Base-by-base conservation (phyloP, 139 green algal species). In the Chlamydomonas asymmetrica region DNA sequence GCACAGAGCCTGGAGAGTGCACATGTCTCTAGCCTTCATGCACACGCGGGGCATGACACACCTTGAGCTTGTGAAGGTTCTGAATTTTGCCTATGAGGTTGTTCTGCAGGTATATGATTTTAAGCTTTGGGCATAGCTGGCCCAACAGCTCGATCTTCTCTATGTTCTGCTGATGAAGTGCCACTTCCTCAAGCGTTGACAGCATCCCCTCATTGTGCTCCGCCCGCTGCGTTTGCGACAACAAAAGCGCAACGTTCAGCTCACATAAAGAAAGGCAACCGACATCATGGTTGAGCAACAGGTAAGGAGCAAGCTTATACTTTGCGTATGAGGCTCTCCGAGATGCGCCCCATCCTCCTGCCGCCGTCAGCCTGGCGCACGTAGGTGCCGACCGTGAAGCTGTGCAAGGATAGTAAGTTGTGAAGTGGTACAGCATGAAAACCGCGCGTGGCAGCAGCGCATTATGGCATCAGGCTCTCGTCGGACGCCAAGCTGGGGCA, bases 41-140 rank as follows among this genome's bases (percentile, higher is more conserved):
- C 7, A 5, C 64, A 56, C 37, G 34, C n/a, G 10, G 35, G 32
- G 63, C n/a, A 2, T 20, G 5, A 65, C 64, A 16, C 49, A 90
- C 90, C 92, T 98, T 98, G 29, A 98, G 87, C 50, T 89, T 90
- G 83, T 96, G 87, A 31, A 98, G 69, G 76, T 96, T 94, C 66
- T 97, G 82, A 18, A 98, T 87, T 40, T 91, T 95, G 27, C 75
- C 61, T 25, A 98, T 97, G 0, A 96, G 56, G 77, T 98, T 98
- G 87, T 92, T 97, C 43, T 98, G 94, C 22, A 98, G 78, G 63
- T 96, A 95, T 1, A 97, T 75, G n/a, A 97, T 97, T 63, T 90
- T 91, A 5, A 98, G 80, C 23, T 91, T 66, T 0, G 89, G 87
- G 82, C 92, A 97, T 2, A 91, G 41, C 5, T 92, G 85, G 13